Percentiles rank a stretch among this genome's conserved stretches.
phyloP scores from a whole-genome alignment of 805 yeast species.

The Nakazawaea laoshanensis region DNA sequence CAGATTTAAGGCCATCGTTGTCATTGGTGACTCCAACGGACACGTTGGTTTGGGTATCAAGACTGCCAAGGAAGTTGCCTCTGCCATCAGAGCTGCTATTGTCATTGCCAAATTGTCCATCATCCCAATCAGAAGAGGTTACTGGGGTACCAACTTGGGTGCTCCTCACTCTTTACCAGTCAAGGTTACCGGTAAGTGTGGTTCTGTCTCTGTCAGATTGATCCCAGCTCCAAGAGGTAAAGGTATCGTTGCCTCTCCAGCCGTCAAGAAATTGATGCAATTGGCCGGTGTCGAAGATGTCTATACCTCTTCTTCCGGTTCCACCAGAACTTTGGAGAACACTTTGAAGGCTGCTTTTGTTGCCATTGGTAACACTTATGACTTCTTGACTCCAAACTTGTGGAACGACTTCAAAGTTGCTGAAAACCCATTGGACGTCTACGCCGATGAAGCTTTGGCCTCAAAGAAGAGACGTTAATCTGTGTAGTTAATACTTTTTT shows the following conservation, averaged over 20 bases:
- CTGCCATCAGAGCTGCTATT: slow-evolving; percentile 99
- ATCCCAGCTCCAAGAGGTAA: slow-evolving; percentile 99
- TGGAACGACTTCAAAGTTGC: slow-evolving; percentile 83
- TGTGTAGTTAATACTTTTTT: slow-evolving; percentile 15
- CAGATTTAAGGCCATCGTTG: slow-evolving; percentile 99
- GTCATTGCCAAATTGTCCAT: slow-evolving; percentile 97
- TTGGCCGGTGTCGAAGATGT: slow-evolving; percentile 99
- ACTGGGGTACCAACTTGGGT: slow-evolving; percentile 99
- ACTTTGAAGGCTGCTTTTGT: slow-evolving; percentile 99
- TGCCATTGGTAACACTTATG: slow-evolving; percentile 99
- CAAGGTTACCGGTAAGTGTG: slow-evolving; percentile 99
- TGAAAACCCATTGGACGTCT: slow-evolving; percentile 91
- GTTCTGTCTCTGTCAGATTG: slow-evolving; percentile 97
- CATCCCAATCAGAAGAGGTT: slow-evolving; percentile 99
- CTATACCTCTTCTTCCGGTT: slow-evolving; percentile 97
- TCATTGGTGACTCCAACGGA: slow-evolving; percentile 99
- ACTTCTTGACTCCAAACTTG: slow-evolving; percentile 99
- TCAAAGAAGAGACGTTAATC: slow-evolving; percentile 69
- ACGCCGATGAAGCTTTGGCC: slow-evolving; percentile 75
- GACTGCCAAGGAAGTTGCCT: slow-evolving; percentile 99
- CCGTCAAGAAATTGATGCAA: slow-evolving; percentile 97
- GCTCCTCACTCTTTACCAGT: slow-evolving; percentile 97
- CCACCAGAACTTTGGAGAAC: slow-evolving; percentile 99
- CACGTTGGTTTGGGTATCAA: slow-evolving; percentile 99
- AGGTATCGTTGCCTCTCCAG: slow-evolving; percentile 99